Base-by-base conservation (phyloP, 2,329 filamentous ascomycete genomes). In the Exophiala mesophila region DNA sequence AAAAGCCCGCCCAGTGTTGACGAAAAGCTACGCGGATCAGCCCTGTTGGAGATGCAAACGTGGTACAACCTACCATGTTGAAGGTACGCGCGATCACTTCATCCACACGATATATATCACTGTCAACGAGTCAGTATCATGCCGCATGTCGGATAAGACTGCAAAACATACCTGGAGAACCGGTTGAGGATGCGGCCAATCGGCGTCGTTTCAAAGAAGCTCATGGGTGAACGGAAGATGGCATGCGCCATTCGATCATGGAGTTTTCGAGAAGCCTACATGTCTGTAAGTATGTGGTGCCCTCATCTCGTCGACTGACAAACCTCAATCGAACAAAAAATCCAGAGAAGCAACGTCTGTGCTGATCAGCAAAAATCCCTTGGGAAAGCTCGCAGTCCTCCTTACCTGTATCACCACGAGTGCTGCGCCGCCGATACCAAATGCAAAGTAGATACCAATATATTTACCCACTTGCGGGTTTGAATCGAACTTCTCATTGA, bases 251-350 rank as follows among this genome's bases (percentile, higher is more conserved):
- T 97, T 52, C 87, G 78, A 68, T 97, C 92, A 63, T 98, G 92
- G 43, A 98, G 75, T 69, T 97, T 98, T 50, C 92, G 80, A 15
- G 90, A 96, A 37, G 92, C 92, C 80, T 87, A 36, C 20, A 45
- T 43, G 34, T 33, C 35, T 42, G 35, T 45, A 38, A 35, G 30
- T 26, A 29, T 20, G 21, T 18, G n/a, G n/a, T 17, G 18, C 4
- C 35, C 21, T 38, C 35, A 19, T 17, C 12, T 13, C 17, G 16
- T 38, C 41, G 41, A 39, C 36, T 37, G 41, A 63, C 72, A 59
- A 71, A 87, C 84, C 77, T 98, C 92, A 50, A 98, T 98, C 3
- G 92, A 97, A 69, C 94, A 98, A 70, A 98, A 97, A 54, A 98
- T 97, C 92, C 92, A 98, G 19, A 98, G 73, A 52, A 98, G 88